Evolutionary conservation across 768 basidiomycete genomes (phyloP), one percentile per base, ranked within the genome.

Genomic region (Porpolomopsis calyptriformis): DNA sequence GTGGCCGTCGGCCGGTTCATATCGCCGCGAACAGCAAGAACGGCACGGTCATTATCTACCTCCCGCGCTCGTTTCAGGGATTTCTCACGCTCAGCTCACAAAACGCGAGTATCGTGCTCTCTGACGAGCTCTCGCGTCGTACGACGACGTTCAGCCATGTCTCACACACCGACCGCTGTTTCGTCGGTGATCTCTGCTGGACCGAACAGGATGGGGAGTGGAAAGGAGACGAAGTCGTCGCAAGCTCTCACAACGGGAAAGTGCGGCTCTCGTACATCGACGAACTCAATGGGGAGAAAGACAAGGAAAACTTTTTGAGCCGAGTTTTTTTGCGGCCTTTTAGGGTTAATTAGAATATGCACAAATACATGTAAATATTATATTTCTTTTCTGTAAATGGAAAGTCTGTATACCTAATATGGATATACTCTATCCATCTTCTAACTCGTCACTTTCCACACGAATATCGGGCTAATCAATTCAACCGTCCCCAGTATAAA

Each of bases 1-100:
- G 34, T 11, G 41, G 48, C 7, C 50, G 60, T 6, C 48, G 54
- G 1, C 57, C 64, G 12, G 47, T 64, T 36, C 43, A 53, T 14
- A 27, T 65, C 11, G 43, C 51, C 2, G 33, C 55, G 14, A 46
- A 49, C n/a, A 51, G 62, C 14, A 38, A 44, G 23, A 59, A 69
- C 45, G 69, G 69, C 4, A 26, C 51, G 16, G 50, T 70, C 16
- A 49, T 42, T 22, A 39, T 72, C 11, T 49, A 58, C 22, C 49
- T 72, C 20, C 71, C 71, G 2, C 67, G 68, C n/a, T 61, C 67
- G 3, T 72, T 67, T 55, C 54, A 55, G 18, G 71, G 71, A 0
- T 56, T 57, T 0, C 29, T 70, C 24, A 45, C 51, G 2, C 50
- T 66, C 25, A 60, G 49, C 22, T 58, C 58, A 7, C 42, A 18